Evolutionary conservation across 495 filamentous ascomycete genomes (phyloP).

Genomic region (Annulohypoxylon stygium): DNA sequence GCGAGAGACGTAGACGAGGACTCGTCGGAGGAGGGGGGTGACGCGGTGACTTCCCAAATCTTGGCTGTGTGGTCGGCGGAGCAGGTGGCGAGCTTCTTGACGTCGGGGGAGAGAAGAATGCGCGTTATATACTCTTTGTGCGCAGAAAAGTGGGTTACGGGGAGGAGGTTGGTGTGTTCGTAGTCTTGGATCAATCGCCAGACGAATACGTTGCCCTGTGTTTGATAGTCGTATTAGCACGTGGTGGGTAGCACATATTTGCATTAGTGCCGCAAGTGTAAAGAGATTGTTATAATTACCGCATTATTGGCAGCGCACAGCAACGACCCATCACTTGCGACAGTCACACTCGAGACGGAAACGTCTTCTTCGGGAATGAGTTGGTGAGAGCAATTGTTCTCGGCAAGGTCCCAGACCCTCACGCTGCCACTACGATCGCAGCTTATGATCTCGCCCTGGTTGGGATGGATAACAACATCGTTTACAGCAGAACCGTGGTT

Average conservation of each 20-base stretch:
- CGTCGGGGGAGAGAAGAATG: conserved; percentile 94
- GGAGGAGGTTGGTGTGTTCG: conserved; percentile 88
- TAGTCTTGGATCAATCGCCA: conserved; percentile 90
- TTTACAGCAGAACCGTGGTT: conserved; percentile 88
- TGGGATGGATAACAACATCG: conserved; percentile 97
- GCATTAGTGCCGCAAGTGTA: too few species aligned
- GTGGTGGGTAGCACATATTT: neutral
- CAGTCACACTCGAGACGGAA: conserved; percentile 91
- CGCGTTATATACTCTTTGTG: conserved; percentile 95
- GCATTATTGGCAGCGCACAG: conserved; percentile 96
- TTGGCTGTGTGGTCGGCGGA: conserved; percentile 98
- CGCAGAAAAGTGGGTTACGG: conserved; percentile 91
- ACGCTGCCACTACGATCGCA: conserved; percentile 95
- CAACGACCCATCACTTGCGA: conserved; percentile 92
- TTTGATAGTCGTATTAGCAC: neutral
- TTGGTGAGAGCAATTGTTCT: conserved; percentile 97
- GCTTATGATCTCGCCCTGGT: conserved; percentile 96
- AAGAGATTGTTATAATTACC: too few species aligned
- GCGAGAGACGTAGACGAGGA: conserved; percentile 39
- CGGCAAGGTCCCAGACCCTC: conserved; percentile 93
- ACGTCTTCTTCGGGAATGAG: conserved; percentile 97
- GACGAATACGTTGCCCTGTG: conserved; percentile 93
- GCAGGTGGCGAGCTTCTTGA: conserved; percentile 96
- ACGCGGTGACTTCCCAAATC: conserved; percentile 89
- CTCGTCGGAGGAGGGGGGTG: conserved; percentile 61